Conservation (phyloP, 768 basidiomycete species). For the Paxillus ammoniavirescens region DNA sequence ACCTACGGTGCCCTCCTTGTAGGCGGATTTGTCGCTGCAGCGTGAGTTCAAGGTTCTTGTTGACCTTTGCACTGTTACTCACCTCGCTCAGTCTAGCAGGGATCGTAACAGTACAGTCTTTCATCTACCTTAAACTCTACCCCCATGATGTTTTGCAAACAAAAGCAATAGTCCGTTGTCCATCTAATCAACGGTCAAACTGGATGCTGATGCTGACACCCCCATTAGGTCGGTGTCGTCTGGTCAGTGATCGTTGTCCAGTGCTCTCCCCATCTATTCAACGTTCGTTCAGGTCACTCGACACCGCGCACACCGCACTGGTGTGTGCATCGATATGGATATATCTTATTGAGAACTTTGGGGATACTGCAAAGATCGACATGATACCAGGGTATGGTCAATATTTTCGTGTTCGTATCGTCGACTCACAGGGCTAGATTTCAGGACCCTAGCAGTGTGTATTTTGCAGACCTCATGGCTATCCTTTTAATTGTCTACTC, state of each 20-base stretch:
- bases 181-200: neutral
- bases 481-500: neutral
- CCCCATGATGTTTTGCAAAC: slow-evolving; percentile 19
- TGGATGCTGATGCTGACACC: neutral
- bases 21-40: slow-evolving; percentile 29
- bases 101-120: slow-evolving; percentile 24
- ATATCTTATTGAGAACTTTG: slow-evolving; percentile 45
- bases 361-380: slow-evolving; percentile 37
- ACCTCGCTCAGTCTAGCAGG: slow-evolving; percentile 24
- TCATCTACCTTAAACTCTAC: slow-evolving; percentile 31
- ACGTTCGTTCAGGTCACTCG: slow-evolving; percentile 26
- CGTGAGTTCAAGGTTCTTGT: slow-evolving; percentile 9
- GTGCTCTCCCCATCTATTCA: neutral
- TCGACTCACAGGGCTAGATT: neutral
- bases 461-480: neutral
- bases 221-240: slow-evolving; percentile 23
- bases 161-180: slow-evolving; percentile 22
- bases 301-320: slow-evolving; percentile 40
- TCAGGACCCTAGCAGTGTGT: slow-evolving; percentile 28
- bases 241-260: slow-evolving; percentile 15
- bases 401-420: neutral
- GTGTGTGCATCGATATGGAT: slow-evolving; percentile 42
- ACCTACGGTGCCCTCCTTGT: slow-evolving; percentile 30
- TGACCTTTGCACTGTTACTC: neutral
- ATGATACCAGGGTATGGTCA: slow-evolving; percentile 42